phyloP scores from a whole-genome alignment of 371 early-diverging fungal genomes.

The Amoeboaphelidium occidentale region DNA sequence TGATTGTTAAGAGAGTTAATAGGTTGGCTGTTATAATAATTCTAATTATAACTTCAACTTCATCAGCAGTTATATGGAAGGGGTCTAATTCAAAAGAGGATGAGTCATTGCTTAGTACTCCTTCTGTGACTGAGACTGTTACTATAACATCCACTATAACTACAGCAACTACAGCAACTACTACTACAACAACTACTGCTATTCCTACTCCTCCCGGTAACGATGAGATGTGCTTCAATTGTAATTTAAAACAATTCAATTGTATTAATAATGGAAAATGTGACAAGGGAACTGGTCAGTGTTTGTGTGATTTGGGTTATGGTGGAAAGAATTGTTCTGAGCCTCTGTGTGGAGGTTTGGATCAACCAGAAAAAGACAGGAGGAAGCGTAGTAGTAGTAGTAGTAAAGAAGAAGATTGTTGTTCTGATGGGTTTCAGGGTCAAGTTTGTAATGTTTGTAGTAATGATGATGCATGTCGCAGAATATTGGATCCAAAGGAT shows the following conservation, averaged over 20 bases:
- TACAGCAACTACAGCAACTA: too few species aligned
- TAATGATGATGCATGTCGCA: neutral
- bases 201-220: too few species aligned
- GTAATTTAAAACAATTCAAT: constrained; percentile 36
- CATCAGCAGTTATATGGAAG: too few species aligned
- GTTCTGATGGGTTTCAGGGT: neutral
- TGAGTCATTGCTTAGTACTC: too few species aligned
- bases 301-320: constrained; percentile 61
- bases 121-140: too few species aligned
- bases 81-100: too few species aligned
- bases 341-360: neutral
- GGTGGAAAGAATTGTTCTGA: constrained; percentile 60
- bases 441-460: neutral
- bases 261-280: constrained; percentile 61
- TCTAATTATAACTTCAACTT: too few species aligned
- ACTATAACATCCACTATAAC: too few species aligned
- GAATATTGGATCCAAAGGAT: neutral
- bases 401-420: neutral
- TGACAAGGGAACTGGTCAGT: constrained; percentile 45
- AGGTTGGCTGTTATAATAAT: too few species aligned
- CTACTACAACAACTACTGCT: too few species aligned
- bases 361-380: neutral
- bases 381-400: neutral
- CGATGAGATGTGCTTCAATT: constrained; percentile 78
- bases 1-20: too few species aligned